These are phyloP conservation scores for Pistacia integerrima DNA, from an alignment of 345 rosid species.

Conservation along the genomic window DNA sequence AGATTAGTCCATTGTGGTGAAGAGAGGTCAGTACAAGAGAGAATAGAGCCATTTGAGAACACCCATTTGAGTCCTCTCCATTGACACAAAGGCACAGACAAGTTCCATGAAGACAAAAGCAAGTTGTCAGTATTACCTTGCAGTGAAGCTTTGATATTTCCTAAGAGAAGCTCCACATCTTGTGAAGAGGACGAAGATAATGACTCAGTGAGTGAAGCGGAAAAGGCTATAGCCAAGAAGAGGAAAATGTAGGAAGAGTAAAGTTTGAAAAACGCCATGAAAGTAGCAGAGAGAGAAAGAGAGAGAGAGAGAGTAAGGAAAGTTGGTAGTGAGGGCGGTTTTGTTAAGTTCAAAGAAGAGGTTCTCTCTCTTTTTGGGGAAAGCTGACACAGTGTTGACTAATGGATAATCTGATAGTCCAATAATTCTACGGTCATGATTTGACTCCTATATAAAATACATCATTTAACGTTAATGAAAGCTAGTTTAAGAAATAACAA, in stretches of 20 bases:
- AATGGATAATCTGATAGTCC: slow-evolving; percentile 32
- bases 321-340: slow-evolving; percentile 15
- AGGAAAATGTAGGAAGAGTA: slow-evolving; percentile 36
- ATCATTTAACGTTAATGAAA: slow-evolving; percentile 20
- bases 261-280: slow-evolving; percentile 58
- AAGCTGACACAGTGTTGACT: slow-evolving; percentile 63
- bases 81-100: slow-evolving; percentile 84
- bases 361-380: slow-evolving; percentile 36
- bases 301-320: slow-evolving; percentile 17
- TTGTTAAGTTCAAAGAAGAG: slow-evolving; percentile 34
- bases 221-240: slow-evolving; percentile 25
- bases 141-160: slow-evolving; percentile 69
- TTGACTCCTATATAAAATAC: slow-evolving; percentile 4
- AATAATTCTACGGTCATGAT: slow-evolving; percentile 49
- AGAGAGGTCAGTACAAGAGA: slow-evolving; percentile 59
- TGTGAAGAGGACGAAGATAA: slow-evolving; percentile 45
- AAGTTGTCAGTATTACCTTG: slow-evolving; percentile 83
- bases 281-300: slow-evolving; percentile 34
- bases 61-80: slow-evolving; percentile 99
- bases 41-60: slow-evolving; percentile 61
- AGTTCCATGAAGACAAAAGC: slow-evolving; percentile 91
- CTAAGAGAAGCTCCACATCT: slow-evolving; percentile 76
- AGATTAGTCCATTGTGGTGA: slow-evolving; percentile 69
- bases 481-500: not conserved
- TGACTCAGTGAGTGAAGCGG: slow-evolving; percentile 12